Conservation (phyloP, 345 rosid genomes). For the Hirschfeldia incana region DNA sequence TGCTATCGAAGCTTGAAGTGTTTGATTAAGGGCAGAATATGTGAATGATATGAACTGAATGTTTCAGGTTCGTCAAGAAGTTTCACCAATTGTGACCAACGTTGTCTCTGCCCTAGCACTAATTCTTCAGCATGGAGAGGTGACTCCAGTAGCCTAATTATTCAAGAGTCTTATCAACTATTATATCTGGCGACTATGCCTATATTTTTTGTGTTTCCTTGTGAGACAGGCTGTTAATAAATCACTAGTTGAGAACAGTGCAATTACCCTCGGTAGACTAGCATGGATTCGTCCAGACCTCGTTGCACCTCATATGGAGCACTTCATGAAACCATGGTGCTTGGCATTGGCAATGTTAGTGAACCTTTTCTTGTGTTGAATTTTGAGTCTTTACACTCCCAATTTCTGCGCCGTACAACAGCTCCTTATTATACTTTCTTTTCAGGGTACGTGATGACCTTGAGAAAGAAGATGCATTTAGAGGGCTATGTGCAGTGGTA, state of each 20-base stretch:
- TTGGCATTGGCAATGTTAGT: conserved; percentile 84
- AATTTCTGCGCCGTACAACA: not conserved
- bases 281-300: conserved; percentile 98
- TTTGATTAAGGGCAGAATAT: conserved; percentile 10
- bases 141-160: conserved; percentile 27
- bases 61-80: conserved; percentile 83
- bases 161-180: conserved; percentile 14
- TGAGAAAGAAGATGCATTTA: conserved; percentile 97
- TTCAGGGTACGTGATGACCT: conserved; percentile 90
- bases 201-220: conserved; percentile 2
- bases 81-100: conserved; percentile 76
- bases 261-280: conserved; percentile 96
- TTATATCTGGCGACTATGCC: conserved; percentile 2
- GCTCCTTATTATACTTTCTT: conserved; percentile 18
- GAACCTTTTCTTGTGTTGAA: not conserved
- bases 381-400: conserved; percentile 1
- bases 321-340: conserved; percentile 98
- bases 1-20: not conserved
- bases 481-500: conserved; percentile 97
- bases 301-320: conserved; percentile 96
- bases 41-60: conserved; percentile 16
- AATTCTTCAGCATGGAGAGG: conserved; percentile 84
- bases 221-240: conserved; percentile 73
- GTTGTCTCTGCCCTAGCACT: conserved; percentile 69
- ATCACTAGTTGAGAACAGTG: conserved; percentile 89